Conservation (phyloP, 2,329 filamentous ascomycete genomes). For the Fusarium sp. region DNA sequence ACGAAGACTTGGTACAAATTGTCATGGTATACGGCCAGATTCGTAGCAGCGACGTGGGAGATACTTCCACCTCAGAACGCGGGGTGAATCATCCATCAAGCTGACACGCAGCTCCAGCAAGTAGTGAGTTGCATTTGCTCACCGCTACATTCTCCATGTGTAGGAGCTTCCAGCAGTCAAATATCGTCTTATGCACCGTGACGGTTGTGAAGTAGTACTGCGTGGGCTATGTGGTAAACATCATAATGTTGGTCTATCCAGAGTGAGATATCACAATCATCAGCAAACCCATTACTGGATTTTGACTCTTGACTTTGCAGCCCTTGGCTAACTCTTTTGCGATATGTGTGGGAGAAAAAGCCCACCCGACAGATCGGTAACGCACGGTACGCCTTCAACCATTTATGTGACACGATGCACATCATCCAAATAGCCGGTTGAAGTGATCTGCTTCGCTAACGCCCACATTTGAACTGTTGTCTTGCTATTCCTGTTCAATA, state of each 20-base stretch:
- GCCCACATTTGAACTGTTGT: background rate
- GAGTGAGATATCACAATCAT: background rate
- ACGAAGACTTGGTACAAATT: constrained; percentile 10
- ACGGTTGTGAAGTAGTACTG: constrained; percentile 8
- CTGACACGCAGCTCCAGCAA: constrained; percentile 9
- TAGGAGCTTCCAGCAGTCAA: constrained; percentile 6
- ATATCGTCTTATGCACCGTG: constrained; percentile 9
- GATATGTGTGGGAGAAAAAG: background rate
- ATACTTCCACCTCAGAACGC: constrained; percentile 3
- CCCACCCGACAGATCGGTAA: constrained; percentile 8
- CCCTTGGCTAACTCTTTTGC: background rate
- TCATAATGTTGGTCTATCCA: background rate
- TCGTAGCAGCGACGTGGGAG: background rate
- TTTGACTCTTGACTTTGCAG: background rate
- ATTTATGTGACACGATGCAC: constrained; percentile 1
- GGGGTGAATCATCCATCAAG: constrained; percentile 9
- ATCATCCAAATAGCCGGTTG: background rate
- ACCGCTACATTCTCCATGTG: constrained; percentile 22
- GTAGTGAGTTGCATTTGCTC: constrained; percentile 29
- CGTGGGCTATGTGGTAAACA: constrained; percentile 5
- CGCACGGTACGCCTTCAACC: background rate
- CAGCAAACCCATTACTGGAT: background rate
- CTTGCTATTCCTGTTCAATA: background rate
- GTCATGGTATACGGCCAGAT: background rate
- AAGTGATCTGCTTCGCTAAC: background rate